Base-by-base conservation (phyloP, 352 stramenopile genomes). In the Phytophthora ohioensis region DNA sequence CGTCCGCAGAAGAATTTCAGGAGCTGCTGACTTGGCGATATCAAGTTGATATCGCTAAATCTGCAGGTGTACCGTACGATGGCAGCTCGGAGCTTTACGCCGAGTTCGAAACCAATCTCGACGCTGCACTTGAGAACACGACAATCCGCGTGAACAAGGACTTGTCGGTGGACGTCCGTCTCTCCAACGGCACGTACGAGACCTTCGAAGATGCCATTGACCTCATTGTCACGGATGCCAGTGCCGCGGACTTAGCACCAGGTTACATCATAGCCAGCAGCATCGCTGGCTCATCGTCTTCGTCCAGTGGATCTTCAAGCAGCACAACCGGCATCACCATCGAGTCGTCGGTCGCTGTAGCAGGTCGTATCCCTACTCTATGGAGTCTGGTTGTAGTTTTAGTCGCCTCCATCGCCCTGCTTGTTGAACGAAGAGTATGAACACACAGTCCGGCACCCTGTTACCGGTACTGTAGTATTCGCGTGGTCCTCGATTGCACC, bases 1-100 rank as follows among this genome's bases (percentile, higher is more conserved):
- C 83, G 5, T 77, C 75, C 8, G 48, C 60, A 2, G 56, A 68
- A 3, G 64, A 70, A 43, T 85, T 90, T 30, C 60, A 77, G 42
- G 58, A 78, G 15, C 77, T 90, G 13, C 59, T 91, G 55, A 35
- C 67, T 34, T 91, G 82, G 82, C 70, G 79, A 31, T 82, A 87
- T 41, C 49, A 62, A 53, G 77, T 86, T n/a, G 81, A 91, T 48
- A 63, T 84, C 7, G 80, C 82, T 6, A 66, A 84, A 31, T 51
- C 70, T 46, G 73, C 65, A 6, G 68, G 67, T 8, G 61, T 81
- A 21, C 80, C 80, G 27, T 78, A 81, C 45, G 82, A 88, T 43
- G 64, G 64, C 46, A 68, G 57, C 42, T 88, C 82, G 21, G 64
- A 76, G 41, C 74, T 86, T 8, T 87, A 82, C 43, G 58, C 73